Percentiles rank a stretch among this genome's conserved stretches.
phyloP scores from a whole-genome alignment of 345 rosid species.

The Trapa incisa region DNA sequence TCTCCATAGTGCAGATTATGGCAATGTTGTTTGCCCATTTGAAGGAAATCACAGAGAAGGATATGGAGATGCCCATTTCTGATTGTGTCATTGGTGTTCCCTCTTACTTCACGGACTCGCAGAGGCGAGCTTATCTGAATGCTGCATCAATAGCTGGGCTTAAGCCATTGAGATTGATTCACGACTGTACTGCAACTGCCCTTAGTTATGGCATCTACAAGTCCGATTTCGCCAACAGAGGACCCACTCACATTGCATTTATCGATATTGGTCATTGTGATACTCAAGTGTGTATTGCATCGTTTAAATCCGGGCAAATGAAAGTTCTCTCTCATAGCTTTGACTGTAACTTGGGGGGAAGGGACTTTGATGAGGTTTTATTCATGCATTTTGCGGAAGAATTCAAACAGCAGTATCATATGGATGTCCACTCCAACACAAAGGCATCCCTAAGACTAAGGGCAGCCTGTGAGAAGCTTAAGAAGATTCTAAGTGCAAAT shows the following conservation, averaged over 20 bases:
- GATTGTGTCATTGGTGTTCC: conserved; percentile 56
- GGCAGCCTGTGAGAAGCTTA: conserved; percentile 49
- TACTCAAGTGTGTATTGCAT: conserved; percentile 42
- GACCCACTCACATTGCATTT: conserved; percentile 33
- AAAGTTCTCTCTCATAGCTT: conserved; percentile 42
- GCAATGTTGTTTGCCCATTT: conserved; percentile 46
- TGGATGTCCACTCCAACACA: conserved; percentile 39
- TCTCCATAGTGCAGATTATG: conserved; percentile 34
- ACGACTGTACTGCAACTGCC: conserved; percentile 49
- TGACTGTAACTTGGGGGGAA: conserved; percentile 47
- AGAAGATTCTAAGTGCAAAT: conserved; percentile 53
- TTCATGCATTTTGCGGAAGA: conserved; percentile 40
- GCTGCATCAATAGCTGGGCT: conserved; percentile 46
- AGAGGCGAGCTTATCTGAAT: conserved; percentile 42
- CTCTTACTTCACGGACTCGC: conserved; percentile 47
- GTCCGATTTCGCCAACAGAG: conserved; percentile 33
- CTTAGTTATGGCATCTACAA: conserved; percentile 50
- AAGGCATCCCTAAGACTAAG: conserved; percentile 39
- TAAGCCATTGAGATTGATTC: conserved; percentile 47
- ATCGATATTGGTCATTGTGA: conserved; percentile 54
- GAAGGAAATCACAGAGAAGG: conserved; percentile 39
- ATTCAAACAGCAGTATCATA: conserved; percentile 42
- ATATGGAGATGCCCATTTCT: conserved; percentile 28
- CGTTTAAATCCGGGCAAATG: conserved; percentile 42
- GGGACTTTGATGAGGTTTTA: conserved; percentile 46